Base-by-base conservation (phyloP, 345 rosid genomes). In the Eucalyptus sideroxylon region DNA sequence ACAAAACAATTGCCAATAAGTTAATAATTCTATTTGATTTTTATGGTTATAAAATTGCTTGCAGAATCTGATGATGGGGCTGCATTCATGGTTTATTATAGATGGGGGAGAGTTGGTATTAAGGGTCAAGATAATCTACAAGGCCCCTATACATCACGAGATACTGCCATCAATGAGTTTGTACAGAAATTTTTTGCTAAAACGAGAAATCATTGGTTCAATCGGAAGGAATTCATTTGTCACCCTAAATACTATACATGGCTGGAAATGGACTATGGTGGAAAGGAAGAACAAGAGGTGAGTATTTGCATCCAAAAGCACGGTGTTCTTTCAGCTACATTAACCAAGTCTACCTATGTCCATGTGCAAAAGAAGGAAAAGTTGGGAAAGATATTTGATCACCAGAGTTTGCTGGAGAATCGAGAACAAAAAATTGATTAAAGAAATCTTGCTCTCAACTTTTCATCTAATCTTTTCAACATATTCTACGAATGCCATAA, bases 101-200 rank as follows among this genome's bases (percentile, higher is more conserved):
- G 97, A 94, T 97, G 99, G 99, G 99, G 99, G 31, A 95, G 99
- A 93, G 98, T 96, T 90, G 99, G 99, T 77, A 92, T 94, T 34
- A 95, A 94, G 93, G 99, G 99, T 90, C 99, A 95, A 92, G 94
- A 92, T 90, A 97, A 96, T 88, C 26, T 95, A 90, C 92, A 90
- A 87, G 98, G 98, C 50, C 98, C 99, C 88, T 95, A 86, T 89
- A 92, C 94, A 91, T 92, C 94, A 37, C 92, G 40, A 50, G 94
- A 94, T 87, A 80, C 69, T 88, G 99, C 98, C 88, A 90, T 94
- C 90, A 50, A 87, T 12, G 94, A 94, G 91, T 97, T 97, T 89
- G 91, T 91, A 87, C 86, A 88, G 80, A 96, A 96, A 93, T 97
- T 97, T 92, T 90, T 53, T 92, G 93, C 94, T 80, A 95, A 96